Base-by-base conservation (phyloP, 1,284 basidiomycete species). In the Anthracocystis setariae region DNA sequence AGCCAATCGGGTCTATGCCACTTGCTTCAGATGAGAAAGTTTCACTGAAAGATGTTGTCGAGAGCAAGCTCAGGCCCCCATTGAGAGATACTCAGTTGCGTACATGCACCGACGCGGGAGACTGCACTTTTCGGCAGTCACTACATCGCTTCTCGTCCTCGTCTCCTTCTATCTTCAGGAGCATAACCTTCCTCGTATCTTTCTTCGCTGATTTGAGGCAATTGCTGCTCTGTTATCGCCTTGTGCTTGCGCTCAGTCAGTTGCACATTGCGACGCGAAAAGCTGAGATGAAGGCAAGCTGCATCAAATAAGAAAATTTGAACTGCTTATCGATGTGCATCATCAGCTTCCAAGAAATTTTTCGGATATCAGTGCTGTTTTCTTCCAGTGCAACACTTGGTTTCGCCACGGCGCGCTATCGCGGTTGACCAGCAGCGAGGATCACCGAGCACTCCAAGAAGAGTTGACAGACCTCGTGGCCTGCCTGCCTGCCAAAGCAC, bases 261-360 rank as follows among this genome's bases (percentile, higher is more conserved):
- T 15, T 24, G 23, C 42, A 21, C 17, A 8, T 43, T n/a, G 23
- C 17, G 17, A 25, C 9, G 25, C 43, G 42, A 15, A 43, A 29
- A 20, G 29, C 18, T 13, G 25, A 24, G 8, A 29, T 3, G 10
- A n/a, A 45, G 18, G 32, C n/a, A 12, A 8, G 45, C 45, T 46
- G 35, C 12, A 17, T 9, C n/a, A 46, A 46, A n/a, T 15, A n/a
- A 15, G 45, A 33, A 33, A 24, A 21, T 48, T 48, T 33, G 18
- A 12, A 25, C 27, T 46, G 60, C 53, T 64, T 64, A 64, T 64
- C 61, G 61, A 64, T 64, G 45, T 49, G 51, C 18, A 40, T 32
- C 2, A 37, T 46, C 12, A n/a, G n/a, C n/a, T n/a, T 57, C 47
- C 42, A 21, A 15, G 23, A 38, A 48, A 33, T 45, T 52, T 37